Evolutionary conservation across 1,139 yeast genomes (phyloP).

Genomic region (Barnettozyma hawaiiensis): DNA sequence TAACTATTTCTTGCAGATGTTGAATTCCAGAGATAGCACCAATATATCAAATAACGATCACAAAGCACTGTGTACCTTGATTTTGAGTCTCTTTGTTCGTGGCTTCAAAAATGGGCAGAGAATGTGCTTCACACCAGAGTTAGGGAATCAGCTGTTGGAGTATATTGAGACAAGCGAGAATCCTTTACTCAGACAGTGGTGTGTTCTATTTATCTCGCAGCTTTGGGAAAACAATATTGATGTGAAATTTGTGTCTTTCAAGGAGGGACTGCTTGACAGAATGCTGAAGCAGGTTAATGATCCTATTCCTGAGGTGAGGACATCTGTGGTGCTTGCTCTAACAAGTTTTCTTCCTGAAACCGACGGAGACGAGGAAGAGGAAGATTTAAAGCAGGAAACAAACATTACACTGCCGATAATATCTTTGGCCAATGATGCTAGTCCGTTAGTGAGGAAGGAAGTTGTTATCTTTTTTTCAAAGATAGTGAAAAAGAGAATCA

Average conservation of each 20-base stretch:
- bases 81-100: slow-evolving; percentile 74
- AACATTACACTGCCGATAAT: slow-evolving; percentile 41
- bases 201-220: slow-evolving; percentile 72
- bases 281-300: slow-evolving; percentile 61
- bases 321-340: slow-evolving; percentile 73
- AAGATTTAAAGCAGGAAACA: slow-evolving; percentile 38
- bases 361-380: slow-evolving; percentile 30
- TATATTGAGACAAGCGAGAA: slow-evolving; percentile 71
- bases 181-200: slow-evolving; percentile 90
- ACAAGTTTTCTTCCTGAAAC: slow-evolving; percentile 58
- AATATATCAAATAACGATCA: slow-evolving; percentile 65
- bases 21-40: slow-evolving; percentile 44
- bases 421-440: slow-evolving; percentile 70
- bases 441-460: slow-evolving; percentile 84
- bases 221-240: slow-evolving; percentile 71
- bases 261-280: slow-evolving; percentile 57
- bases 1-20: slow-evolving; percentile 76
- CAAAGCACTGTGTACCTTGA: slow-evolving; percentile 93
- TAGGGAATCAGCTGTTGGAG: slow-evolving; percentile 60
- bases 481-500: slow-evolving; percentile 63
- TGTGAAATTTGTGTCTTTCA: slow-evolving; percentile 66
- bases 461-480: slow-evolving; percentile 71
- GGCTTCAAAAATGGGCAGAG: slow-evolving; percentile 79
- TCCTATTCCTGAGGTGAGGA: slow-evolving; percentile 93
- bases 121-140: slow-evolving; percentile 67